Conservation (phyloP, 2,329 filamentous ascomycete species). For the Trematosphaeria pertusa region DNA sequence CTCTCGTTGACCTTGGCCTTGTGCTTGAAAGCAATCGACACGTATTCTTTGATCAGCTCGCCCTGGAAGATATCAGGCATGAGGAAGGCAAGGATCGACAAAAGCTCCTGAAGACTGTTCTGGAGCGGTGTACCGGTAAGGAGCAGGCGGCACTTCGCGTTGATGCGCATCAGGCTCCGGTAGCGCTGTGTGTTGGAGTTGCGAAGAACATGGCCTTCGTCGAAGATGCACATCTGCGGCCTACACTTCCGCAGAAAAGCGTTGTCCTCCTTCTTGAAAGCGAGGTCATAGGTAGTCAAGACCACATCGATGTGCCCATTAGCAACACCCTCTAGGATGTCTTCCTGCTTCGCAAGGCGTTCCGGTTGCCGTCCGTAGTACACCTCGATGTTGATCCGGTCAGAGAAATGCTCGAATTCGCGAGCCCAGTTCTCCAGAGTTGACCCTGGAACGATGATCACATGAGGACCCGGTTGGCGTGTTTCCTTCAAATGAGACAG, state of each 20-base stretch:
- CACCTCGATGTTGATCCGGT: constrained; percentile 72
- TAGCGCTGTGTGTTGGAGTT: constrained; percentile 86
- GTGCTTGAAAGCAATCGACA: constrained; percentile 89
- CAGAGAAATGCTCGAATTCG: constrained; percentile 89
- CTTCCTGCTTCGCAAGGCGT: constrained; percentile 71
- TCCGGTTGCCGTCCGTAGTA: constrained; percentile 76
- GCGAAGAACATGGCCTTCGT: constrained; percentile 93
- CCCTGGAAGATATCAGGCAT: constrained; percentile 80
- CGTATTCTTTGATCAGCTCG: constrained; percentile 72
- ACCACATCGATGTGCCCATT: constrained; percentile 67
- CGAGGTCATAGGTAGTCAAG: constrained; percentile 75
- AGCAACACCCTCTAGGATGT: constrained; percentile 69
- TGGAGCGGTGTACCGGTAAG: constrained; percentile 91
- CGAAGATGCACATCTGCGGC: constrained; percentile 74
- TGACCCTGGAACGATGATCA: constrained; percentile 90
- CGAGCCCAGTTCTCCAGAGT: constrained; percentile 95
- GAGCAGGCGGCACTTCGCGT: constrained; percentile 82
- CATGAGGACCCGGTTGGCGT: constrained; percentile 71
- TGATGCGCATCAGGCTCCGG: constrained; percentile 77
- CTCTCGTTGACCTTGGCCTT: constrained; percentile 85
- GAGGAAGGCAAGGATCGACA: constrained; percentile 91
- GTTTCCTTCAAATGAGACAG: constrained; percentile 81
- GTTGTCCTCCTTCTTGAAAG: constrained; percentile 65
- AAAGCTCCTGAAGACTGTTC: constrained; percentile 92
- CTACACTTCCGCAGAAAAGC: constrained; percentile 67